Evolutionary conservation across 2,329 filamentous ascomycete species (phyloP).

Genomic region (Xylariaceae sp.): DNA sequence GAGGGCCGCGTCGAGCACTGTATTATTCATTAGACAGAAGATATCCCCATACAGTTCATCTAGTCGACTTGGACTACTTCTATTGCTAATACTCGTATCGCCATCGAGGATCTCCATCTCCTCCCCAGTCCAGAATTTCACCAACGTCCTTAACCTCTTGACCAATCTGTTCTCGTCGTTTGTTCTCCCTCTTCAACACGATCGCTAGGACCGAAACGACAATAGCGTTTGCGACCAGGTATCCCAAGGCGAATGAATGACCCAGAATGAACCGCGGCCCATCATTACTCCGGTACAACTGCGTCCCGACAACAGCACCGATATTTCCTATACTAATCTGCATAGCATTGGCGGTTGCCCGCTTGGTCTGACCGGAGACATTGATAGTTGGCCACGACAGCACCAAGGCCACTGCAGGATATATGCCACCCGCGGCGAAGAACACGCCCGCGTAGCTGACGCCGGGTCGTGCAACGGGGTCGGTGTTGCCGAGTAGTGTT

Average conservation of each 20-base stretch:
- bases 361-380: conserved; percentile 66
- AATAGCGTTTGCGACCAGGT: conserved; percentile 55
- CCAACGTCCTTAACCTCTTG: conserved; percentile 47
- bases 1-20: too few species aligned
- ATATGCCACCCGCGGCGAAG: conserved; percentile 64
- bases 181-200: conserved; percentile 56
- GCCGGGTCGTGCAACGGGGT: conserved; percentile 45
- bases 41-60: too few species aligned
- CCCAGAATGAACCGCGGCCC: conserved; percentile 62
- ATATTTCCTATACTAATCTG: conserved; percentile 69
- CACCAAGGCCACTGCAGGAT: conserved; percentile 59
- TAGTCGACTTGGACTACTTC: too few species aligned
- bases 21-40: too few species aligned
- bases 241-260: conserved; percentile 62
- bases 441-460: conserved; percentile 59
- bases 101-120: conserved; percentile 63
- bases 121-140: conserved; percentile 51
- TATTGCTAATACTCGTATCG: conserved; percentile 53
- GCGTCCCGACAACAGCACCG: conserved; percentile 65
- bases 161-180: conserved; percentile 40
- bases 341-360: conserved; percentile 64
- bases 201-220: conserved; percentile 51
- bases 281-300: conserved; percentile 60
- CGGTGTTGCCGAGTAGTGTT: conserved; percentile 51
- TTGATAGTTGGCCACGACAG: conserved; percentile 71